These are phyloP conservation scores for Blepharisma stoltei DNA, from an alignment of 73 alveolate species.

Conservation along the genomic window DNA sequence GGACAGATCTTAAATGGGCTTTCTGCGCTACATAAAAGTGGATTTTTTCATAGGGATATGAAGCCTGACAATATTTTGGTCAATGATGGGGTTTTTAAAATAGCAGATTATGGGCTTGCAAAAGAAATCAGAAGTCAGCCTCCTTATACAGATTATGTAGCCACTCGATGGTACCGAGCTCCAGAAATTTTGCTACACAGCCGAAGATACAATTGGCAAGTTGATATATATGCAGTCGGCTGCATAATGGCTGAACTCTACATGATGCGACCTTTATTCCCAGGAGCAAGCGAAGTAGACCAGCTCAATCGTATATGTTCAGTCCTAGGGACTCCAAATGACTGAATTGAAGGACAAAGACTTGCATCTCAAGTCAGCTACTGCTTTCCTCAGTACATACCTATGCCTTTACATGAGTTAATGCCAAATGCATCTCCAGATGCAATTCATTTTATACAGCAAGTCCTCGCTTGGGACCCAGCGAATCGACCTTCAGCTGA, in stretches of 20 bases:
- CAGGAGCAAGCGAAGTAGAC: slow-evolving; percentile 61
- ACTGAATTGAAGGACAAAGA: slow-evolving; percentile 95
- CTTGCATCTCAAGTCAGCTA: slow-evolving; percentile 77
- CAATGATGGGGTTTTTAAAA: slow-evolving; percentile 88
- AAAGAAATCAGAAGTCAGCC: slow-evolving; percentile 97
- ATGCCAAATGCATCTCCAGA: slow-evolving; percentile 88
- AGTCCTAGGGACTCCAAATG: slow-evolving; percentile 97
- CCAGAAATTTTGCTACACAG: slow-evolving; percentile 80
- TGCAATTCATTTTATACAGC: slow-evolving; percentile 85
- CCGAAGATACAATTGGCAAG: slow-evolving; percentile 13
- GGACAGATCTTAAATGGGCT: slow-evolving; percentile 25
- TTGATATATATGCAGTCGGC: slow-evolving; percentile 29
- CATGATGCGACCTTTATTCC: slow-evolving; percentile 92
- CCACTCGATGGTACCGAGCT: slow-evolving; percentile 99
- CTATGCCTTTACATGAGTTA: slow-evolving; percentile 54
- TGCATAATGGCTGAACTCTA: slow-evolving; percentile 96
- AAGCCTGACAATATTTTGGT: slow-evolving; percentile 97
- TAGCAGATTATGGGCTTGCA: slow-evolving; percentile 99
- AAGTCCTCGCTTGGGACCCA: slow-evolving; percentile 93
- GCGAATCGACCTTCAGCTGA: slow-evolving; percentile 77
- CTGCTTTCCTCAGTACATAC: slow-evolving; percentile 74
- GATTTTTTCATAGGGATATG: slow-evolving; percentile 72
- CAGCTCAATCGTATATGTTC: slow-evolving; percentile 69
- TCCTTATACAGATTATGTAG: slow-evolving; percentile 99
- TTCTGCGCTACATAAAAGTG: slow-evolving; percentile 4